Evolutionary conservation across 2,329 filamentous ascomycete species (phyloP).

Genomic region (Microsporum canis): DNA sequence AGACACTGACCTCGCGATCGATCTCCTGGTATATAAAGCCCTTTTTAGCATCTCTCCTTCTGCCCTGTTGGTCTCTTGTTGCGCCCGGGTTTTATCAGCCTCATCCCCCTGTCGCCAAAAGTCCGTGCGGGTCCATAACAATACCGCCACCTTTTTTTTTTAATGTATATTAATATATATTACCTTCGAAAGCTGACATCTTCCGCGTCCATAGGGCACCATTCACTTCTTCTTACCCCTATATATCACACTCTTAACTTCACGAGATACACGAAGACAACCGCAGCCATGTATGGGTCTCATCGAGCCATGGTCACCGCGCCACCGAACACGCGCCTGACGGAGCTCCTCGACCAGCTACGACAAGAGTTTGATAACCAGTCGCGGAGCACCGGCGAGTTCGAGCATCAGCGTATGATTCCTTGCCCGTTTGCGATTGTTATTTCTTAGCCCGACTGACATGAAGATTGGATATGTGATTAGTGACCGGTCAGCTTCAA

Average conservation of each 20-base stretch:
- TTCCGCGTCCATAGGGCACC: not conserved
- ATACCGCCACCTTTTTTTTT: not conserved
- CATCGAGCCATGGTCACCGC: conserved; percentile 71
- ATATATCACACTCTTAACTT: not conserved
- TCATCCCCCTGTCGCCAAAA: not conserved
- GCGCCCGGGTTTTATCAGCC: not conserved
- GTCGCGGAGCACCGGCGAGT: conserved; percentile 68
- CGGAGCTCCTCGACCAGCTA: conserved; percentile 84
- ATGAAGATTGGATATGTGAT: not conserved
- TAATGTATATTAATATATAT: not conserved
- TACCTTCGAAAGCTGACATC: not conserved
- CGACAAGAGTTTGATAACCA: conserved; percentile 84
- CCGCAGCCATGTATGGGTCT: conserved; percentile 62
- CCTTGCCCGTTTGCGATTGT: not conserved
- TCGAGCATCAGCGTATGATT: conserved; percentile 83
- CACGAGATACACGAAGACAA: not conserved
- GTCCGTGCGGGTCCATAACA: not conserved
- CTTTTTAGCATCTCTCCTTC: not conserved
- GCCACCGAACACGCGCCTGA: conserved; percentile 59
- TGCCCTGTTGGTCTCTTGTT: not conserved
- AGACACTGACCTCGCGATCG: not conserved
- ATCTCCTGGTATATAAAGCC: not conserved
- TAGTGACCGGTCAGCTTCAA: conserved; percentile 81
- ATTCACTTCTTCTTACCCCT: not conserved
- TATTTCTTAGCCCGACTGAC: not conserved